Percentiles rank a stretch among this genome's conserved stretches.
Evolutionary conservation across 2,329 filamentous ascomycete species (phyloP).

Genomic region (Aureobasidium leucospermi): DNA sequence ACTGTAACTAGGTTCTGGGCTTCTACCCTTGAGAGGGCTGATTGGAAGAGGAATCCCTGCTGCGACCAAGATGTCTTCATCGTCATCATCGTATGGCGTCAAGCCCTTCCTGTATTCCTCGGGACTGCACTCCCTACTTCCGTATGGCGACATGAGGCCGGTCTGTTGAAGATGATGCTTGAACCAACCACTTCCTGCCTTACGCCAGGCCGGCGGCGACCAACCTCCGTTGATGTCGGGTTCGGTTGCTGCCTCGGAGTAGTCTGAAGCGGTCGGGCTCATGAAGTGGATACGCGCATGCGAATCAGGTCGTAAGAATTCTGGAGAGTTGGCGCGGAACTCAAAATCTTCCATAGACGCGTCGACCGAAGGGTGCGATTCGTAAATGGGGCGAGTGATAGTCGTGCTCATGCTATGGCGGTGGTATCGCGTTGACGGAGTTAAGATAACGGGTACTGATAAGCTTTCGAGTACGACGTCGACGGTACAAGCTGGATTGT

Average conservation of each 20-base stretch:
- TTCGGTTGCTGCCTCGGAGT: slow-evolving; percentile 36
- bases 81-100: slow-evolving; percentile 37
- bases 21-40: slow-evolving; percentile 38
- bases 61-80: slow-evolving; percentile 34
- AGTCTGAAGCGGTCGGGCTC: slow-evolving; percentile 35
- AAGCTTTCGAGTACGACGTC: background rate
- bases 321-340: slow-evolving; percentile 45
- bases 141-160: slow-evolving; percentile 17
- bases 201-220: slow-evolving; percentile 60
- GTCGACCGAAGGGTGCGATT: slow-evolving; percentile 50
- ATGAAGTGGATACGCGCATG: slow-evolving; percentile 39
- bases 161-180: slow-evolving; percentile 29
- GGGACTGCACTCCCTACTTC: slow-evolving; percentile 45
- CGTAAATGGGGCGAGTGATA: slow-evolving; percentile 36
- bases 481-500: background rate
- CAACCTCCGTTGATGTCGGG: slow-evolving; percentile 48
- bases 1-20: slow-evolving; percentile 22
- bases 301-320: slow-evolving; percentile 54
- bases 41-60: slow-evolving; percentile 50
- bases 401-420: slow-evolving; percentile 17
- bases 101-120: slow-evolving; percentile 46
- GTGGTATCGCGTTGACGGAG: slow-evolving; percentile 9
- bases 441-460: slow-evolving; percentile 10
- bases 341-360: slow-evolving; percentile 58
- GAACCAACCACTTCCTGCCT: slow-evolving; percentile 54